Percentiles rank a stretch among this genome's conserved stretches.
Evolutionary conservation across 169 alveolate genomes (phyloP).

Genomic region (Cryptosporidium xiaoi): DNA sequence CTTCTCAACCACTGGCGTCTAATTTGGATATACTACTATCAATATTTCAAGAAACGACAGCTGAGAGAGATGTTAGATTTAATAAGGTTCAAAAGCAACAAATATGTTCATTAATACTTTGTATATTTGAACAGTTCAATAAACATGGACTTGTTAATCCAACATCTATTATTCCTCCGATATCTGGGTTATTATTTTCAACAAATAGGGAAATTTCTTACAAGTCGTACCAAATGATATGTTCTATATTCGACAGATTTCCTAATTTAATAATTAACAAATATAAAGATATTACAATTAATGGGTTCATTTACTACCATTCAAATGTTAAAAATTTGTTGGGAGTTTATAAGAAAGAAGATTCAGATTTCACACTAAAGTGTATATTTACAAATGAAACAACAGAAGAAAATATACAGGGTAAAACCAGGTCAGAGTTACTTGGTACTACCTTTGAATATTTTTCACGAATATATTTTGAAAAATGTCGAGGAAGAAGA

Average conservation of each 20-base stretch:
- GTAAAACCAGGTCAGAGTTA: constrained; percentile 26
- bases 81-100: constrained; percentile 25
- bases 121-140: constrained; percentile 68
- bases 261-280: constrained; percentile 57
- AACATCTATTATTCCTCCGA: constrained; percentile 63
- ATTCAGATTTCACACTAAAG: background rate
- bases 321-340: constrained; percentile 16
- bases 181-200: constrained; percentile 60
- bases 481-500: constrained; percentile 41
- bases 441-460: constrained; percentile 27
- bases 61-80: constrained; percentile 7
- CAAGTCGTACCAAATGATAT: constrained; percentile 44
- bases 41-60: constrained; percentile 23
- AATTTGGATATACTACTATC: constrained; percentile 38
- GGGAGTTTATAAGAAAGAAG: constrained; percentile 19
- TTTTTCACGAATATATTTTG: constrained; percentile 39
- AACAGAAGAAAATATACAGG: constrained; percentile 9
- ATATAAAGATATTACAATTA: constrained; percentile 53
- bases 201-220: constrained; percentile 37
- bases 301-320: constrained; percentile 33
- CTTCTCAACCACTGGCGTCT: constrained; percentile 68
- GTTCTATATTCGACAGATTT: constrained; percentile 48
- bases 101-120: constrained; percentile 40
- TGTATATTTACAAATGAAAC: constrained; percentile 31
- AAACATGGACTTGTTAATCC: constrained; percentile 72